A percentile compares a stretch with the other conserved stretches of the same genome.
phyloP scores from a whole-genome alignment of 768 basidiomycete genomes.

The Mrakia blollopis region DNA sequence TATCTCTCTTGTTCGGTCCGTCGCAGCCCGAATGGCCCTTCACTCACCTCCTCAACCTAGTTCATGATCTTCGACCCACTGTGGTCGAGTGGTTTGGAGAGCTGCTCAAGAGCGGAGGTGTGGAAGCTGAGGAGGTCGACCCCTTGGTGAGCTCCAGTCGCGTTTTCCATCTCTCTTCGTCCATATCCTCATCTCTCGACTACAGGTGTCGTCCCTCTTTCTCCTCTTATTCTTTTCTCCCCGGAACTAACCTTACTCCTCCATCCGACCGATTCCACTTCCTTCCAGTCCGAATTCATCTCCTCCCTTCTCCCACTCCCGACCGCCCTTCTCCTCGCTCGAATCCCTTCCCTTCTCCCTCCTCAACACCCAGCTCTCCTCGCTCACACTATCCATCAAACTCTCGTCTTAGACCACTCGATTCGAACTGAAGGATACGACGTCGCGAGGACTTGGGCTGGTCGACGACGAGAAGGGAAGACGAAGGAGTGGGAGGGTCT shows the following conservation, averaged over 20 bases:
- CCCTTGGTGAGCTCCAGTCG: constrained; percentile 61
- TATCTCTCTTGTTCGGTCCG: background rate
- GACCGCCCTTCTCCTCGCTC: constrained; percentile 65
- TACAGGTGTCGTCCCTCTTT: no score
- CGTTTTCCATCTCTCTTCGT: background rate
- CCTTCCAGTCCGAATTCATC: constrained; percentile 71
- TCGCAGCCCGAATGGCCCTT: constrained; percentile 94
- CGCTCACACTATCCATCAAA: constrained; percentile 93
- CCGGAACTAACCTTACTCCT: background rate
- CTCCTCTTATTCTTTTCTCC: background rate
- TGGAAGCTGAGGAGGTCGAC: constrained; percentile 52
- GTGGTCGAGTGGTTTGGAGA: constrained; percentile 70
- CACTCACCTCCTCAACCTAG: constrained; percentile 78
- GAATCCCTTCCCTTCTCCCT: constrained; percentile 65
- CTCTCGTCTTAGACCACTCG: constrained; percentile 77
- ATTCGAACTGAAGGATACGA: constrained; percentile 69
- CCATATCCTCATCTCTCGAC: background rate
- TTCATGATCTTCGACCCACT: constrained; percentile 77
- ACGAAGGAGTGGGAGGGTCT: constrained; percentile 64
- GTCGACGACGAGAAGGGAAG: constrained; percentile 32
- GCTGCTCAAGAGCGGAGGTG: constrained; percentile 61
- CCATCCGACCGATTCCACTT: no score
- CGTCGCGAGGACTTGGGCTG: constrained; percentile 54
- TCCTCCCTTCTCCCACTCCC: constrained; percentile 70
- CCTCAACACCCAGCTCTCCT: constrained; percentile 65